phyloP scores from a whole-genome alignment of 2,329 filamentous ascomycete genomes.

The Clonostachys rhizophaga region DNA sequence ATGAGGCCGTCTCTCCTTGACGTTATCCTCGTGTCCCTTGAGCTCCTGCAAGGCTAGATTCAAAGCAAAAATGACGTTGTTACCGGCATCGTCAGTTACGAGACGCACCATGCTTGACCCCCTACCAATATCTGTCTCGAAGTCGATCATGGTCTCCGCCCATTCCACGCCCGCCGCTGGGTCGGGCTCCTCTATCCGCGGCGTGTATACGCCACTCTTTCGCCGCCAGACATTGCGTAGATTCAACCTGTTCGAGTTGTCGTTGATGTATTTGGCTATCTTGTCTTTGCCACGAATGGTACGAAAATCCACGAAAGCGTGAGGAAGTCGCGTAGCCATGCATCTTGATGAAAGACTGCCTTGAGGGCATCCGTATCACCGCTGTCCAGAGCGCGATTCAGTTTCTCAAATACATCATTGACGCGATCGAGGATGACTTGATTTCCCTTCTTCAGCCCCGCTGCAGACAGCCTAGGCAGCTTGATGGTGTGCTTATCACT shows the following conservation, averaged over 20 bases:
- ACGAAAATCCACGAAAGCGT: slow-evolving; percentile 16
- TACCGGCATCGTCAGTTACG: slow-evolving; percentile 3
- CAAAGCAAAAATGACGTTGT: slow-evolving; percentile 15
- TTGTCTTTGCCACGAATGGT: slow-evolving; percentile 9
- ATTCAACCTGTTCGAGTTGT: neutral
- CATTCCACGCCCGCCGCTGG: slow-evolving; percentile 2
- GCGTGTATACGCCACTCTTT: neutral
- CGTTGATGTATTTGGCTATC: slow-evolving; percentile 5
- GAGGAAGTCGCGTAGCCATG: slow-evolving; percentile 18
- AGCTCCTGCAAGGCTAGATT: slow-evolving; percentile 16
- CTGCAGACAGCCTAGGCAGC: neutral
- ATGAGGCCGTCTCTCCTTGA: slow-evolving; percentile 1
- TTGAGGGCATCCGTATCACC: slow-evolving; percentile 1
- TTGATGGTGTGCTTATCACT: neutral
- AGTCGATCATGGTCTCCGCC: slow-evolving; percentile 2
- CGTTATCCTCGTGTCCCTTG: slow-evolving; percentile 7
- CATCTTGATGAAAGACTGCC: slow-evolving; percentile 12
- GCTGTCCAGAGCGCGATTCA: neutral
- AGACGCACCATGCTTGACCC: slow-evolving; percentile 12
- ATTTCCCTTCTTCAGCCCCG: neutral
- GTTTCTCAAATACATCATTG: neutral
- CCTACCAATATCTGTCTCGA: slow-evolving; percentile 7
- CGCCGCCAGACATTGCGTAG: slow-evolving; percentile 1
- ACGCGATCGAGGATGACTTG: neutral
- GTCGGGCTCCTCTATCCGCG: slow-evolving; percentile 1